These are phyloP conservation scores for Penicillium longicatenatum DNA, from an alignment of 495 filamentous ascomycete species.

Conservation along the genomic window DNA sequence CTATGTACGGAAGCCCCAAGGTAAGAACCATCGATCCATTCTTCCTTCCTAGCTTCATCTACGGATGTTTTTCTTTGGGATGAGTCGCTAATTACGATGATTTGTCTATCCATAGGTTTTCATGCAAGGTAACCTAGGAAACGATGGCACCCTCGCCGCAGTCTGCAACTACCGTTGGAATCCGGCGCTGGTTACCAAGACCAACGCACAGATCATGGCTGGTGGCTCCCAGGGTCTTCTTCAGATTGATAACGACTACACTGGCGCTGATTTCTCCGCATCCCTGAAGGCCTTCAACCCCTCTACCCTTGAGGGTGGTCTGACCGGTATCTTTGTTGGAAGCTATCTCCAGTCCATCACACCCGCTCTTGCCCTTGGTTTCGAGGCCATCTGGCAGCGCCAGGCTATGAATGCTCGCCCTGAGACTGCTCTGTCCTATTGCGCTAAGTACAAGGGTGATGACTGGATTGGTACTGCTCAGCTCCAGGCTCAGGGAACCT, in stretches of 20 bases:
- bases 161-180: conserved; percentile 91
- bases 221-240: conserved; percentile 70
- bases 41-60: neutral
- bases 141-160: conserved; percentile 77
- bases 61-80: neutral
- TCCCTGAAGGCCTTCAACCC: conserved; percentile 91
- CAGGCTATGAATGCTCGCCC: conserved; percentile 73
- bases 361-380: conserved; percentile 80
- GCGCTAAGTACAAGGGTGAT: conserved; percentile 80
- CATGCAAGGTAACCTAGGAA: conserved; percentile 93
- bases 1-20: conserved; percentile 87
- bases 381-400: conserved; percentile 94
- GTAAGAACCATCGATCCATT: conserved; percentile 54
- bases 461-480: conserved; percentile 93
- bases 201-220: conserved; percentile 76
- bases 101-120: conserved; percentile 64
- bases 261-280: conserved; percentile 86
- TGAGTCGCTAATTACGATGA: conserved; percentile 5
- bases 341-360: conserved; percentile 95
- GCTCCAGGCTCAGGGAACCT: conserved; percentile 76
- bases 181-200: conserved; percentile 74
- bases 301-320: conserved; percentile 83
- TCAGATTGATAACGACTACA: conserved; percentile 92
- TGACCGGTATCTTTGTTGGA: conserved; percentile 93
- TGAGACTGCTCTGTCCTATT: conserved; percentile 83